Evolutionary conservation across 2,329 filamentous ascomycete species (phyloP), one percentile per base, ranked within the genome.

Genomic region (Metarhizium humberi): DNA sequence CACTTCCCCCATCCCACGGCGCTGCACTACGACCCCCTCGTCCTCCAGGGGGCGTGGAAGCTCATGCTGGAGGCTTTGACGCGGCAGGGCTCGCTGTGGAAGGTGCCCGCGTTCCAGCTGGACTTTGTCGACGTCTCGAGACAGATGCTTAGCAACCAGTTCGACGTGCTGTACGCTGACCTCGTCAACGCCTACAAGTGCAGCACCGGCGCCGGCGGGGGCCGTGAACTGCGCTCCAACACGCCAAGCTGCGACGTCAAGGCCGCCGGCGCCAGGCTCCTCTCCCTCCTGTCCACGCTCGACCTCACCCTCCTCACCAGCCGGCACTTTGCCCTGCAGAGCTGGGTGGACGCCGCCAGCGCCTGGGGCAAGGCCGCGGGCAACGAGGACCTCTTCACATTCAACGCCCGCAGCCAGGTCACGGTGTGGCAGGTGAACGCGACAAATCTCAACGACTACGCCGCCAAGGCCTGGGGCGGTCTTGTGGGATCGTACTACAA

Each of bases 111-210:
- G 0, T 79, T 74, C 59, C 65, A 66, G 29, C 71, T 77, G 57
- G 77, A 80, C 56, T 61, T 78, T 32, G 69, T 76, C n/a, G 77
- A 79, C 59, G 64, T 78, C 13, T 75, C 75, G 2, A 69, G 76
- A 2, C 76, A 80, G 61, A 72, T 78, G 14, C 60, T 78, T 46
- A 69, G 69, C 48, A 78, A 79, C 61, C 67, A 67, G 6, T 79
- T 79, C 60, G 67, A 69, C n/a, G 58, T 65, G 0, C 50, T 68
- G 5, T 77, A 77, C 63, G 56, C 54, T 1, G 54, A 65, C 11
- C 64, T 78, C 2, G 62, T 77, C 8, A 50, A 59, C 0, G 63
- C 66, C 13, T 74, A 61, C 54, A 56, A 55, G 7, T 50, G 32
- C 52, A 54, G 57, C 16, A 53, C 58, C 69, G 6, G 6, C 6